Conservation (phyloP, 2,329 filamentous ascomycete genomes). For the Lasiodiplodia sp. region DNA sequence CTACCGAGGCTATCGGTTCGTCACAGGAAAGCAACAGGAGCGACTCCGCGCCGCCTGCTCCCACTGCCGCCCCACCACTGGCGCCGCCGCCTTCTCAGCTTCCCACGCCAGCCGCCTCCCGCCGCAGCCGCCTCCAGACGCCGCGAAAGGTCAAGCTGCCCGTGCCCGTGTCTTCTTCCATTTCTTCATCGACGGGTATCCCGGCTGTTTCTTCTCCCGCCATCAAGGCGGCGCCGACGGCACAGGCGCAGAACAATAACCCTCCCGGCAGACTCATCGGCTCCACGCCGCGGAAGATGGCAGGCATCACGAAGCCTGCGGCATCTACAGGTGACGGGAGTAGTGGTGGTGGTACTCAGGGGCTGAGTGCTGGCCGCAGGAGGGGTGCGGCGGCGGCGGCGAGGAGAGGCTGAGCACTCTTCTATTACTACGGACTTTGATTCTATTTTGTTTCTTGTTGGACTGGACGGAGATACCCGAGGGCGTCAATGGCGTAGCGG, state of each 20-base stretch:
- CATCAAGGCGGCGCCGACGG: neutral
- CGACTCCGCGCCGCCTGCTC: neutral
- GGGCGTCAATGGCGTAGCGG: too few species aligned
- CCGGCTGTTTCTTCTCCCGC: neutral
- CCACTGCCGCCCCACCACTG: neutral
- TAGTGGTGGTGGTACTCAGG: neutral
- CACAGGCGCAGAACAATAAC: neutral
- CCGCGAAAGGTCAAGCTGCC: conserved; percentile 46
- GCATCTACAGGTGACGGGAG: neutral
- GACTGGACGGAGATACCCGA: too few species aligned
- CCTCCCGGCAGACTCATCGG: neutral
- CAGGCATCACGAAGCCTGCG: neutral
- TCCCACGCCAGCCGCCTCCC: neutral
- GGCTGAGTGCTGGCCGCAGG: conserved; percentile 4
- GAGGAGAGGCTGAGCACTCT: neutral
- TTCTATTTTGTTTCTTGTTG: neutral
- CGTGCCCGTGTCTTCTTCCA: conserved; percentile 31
- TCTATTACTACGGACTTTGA: neutral
- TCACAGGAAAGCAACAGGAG: neutral
- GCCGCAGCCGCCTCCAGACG: conserved; percentile 40
- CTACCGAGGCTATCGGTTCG: neutral
- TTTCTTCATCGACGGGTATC: neutral
- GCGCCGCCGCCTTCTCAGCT: neutral
- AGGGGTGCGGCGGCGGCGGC: neutral
- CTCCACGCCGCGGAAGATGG: conserved; percentile 24